Conservation (phyloP, 345 rosid genomes). For the Schrenkiella parvula region DNA sequence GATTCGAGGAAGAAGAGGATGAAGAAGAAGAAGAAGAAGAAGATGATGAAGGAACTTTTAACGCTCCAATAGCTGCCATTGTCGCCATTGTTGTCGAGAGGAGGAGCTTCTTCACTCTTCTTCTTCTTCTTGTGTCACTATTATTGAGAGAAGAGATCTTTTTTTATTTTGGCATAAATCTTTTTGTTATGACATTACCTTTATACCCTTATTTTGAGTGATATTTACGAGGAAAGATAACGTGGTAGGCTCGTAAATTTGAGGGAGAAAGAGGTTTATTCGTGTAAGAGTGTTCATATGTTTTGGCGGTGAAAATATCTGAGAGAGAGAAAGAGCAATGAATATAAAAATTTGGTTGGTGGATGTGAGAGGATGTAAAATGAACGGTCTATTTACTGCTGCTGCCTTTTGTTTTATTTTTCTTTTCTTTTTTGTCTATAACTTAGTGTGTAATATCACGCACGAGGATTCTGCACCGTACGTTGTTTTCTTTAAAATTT, state of each 20-base stretch:
- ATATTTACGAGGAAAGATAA: neutral
- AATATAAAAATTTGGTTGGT: neutral
- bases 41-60: conserved; percentile 33
- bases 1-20: conserved; percentile 9
- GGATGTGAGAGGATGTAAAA: conserved; percentile 9
- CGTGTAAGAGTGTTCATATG: neutral
- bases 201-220: neutral
- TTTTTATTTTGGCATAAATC: neutral
- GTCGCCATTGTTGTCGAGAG: conserved; percentile 43
- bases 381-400: conserved; percentile 23
- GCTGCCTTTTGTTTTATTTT: neutral
- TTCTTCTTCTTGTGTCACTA: neutral
- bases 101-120: neutral
- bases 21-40: neutral
- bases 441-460: conserved; percentile 12
- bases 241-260: neutral
- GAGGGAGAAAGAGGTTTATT: neutral
- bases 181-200: neutral
- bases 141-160: neutral
- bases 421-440: neutral
- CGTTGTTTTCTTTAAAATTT: neutral
- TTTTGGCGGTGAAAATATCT: conserved; percentile 28
- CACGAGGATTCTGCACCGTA: conserved; percentile 11
- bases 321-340: neutral
- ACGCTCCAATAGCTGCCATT: conserved; percentile 57